Evolutionary conservation across 495 filamentous ascomycete genomes (phyloP), one percentile per base, ranked within the genome.

Genomic region (Penicillium daleae): DNA sequence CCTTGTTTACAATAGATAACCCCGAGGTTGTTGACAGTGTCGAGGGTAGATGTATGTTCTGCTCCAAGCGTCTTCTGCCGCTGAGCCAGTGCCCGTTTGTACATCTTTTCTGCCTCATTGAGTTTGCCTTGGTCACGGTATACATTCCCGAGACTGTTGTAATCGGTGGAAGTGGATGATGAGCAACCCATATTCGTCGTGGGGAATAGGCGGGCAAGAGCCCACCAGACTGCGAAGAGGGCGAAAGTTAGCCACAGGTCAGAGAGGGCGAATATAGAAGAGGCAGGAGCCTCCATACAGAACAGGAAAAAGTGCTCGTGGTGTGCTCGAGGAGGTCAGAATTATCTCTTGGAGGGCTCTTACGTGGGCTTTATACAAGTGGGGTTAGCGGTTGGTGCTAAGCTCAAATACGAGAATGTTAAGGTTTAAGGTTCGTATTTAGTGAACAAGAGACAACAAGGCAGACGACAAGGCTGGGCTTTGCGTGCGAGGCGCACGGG

Each of bases 61-160:
- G 32, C 27, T 21, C 51, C 51, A 4, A 35, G 32, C 4, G 5
- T 37, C 5, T 46, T 44, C 15, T 57, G 39, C 6, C n/a, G 9
- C 15, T 24, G 12, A 22, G 39, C 26, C 19, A 57, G 55, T 19
- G 13, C 55, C 24, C 6, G 35, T 32, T 5, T n/a, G 24, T 46
- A 46, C 26, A 73, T 66, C 52, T 53, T 12, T 49, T 75, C 68
- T 65, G 64, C 62, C 24, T 54, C 59, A 33, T 51, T 1, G 10
- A 59, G 39, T 7, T 21, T 46, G 42, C 42, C 8, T 4, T 46
- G 42, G 21, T 46, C 42, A 24, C 42, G 42, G 24, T 46, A 46
- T 8, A 24, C 19, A 6, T 22, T 4, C 3, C 42, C 42, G 8
- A 46, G 42, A 22, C n/a, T 24, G 12, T 46, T 21, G 19, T 12